Percentiles rank a stretch among this genome's conserved stretches.
These are phyloP conservation scores for Diaporthe sp. DNA, from an alignment of 2,329 filamentous ascomycete species.

Conservation along the genomic window DNA sequence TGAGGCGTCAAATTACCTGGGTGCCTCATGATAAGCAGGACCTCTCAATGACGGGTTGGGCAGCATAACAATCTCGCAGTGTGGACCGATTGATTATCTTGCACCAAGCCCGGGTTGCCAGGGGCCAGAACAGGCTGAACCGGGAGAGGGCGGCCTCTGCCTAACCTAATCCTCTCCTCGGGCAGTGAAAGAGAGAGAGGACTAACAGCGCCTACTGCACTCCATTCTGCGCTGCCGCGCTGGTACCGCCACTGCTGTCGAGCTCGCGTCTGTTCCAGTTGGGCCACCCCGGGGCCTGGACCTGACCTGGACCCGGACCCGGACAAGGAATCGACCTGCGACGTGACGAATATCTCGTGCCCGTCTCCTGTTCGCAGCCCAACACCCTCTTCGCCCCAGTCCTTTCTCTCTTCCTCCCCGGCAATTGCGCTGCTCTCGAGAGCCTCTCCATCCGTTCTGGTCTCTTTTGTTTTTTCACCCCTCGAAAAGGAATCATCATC, in stretches of 20 bases:
- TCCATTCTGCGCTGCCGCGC: neutral
- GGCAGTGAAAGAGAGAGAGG: neutral
- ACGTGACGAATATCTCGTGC: constrained; percentile 25
- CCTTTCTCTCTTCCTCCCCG: neutral
- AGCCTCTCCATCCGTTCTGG: neutral
- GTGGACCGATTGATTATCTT: constrained; percentile 6
- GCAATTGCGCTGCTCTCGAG: neutral
- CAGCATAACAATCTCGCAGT: constrained; percentile 21
- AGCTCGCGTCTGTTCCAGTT: constrained; percentile 16
- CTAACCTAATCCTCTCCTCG: constrained; percentile 22
- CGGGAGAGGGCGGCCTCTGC: constrained; percentile 29
- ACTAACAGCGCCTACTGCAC: neutral
- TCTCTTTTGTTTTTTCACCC: neutral
- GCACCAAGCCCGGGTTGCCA: constrained; percentile 5
- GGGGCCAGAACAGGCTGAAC: constrained; percentile 30
- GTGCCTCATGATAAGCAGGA: neutral
- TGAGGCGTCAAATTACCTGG: neutral
- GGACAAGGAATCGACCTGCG: constrained; percentile 30
- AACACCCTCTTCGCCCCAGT: neutral
- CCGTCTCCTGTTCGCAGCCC: constrained; percentile 25
- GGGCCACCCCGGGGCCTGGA: constrained; percentile 4
- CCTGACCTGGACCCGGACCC: constrained; percentile 28
- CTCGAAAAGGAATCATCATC: neutral
- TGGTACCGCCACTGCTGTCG: neutral
- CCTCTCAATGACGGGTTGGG: neutral